Evolutionary conservation across 2,329 filamentous ascomycete genomes (phyloP).

Genomic region (Colletotrichum tofieldiae): DNA sequence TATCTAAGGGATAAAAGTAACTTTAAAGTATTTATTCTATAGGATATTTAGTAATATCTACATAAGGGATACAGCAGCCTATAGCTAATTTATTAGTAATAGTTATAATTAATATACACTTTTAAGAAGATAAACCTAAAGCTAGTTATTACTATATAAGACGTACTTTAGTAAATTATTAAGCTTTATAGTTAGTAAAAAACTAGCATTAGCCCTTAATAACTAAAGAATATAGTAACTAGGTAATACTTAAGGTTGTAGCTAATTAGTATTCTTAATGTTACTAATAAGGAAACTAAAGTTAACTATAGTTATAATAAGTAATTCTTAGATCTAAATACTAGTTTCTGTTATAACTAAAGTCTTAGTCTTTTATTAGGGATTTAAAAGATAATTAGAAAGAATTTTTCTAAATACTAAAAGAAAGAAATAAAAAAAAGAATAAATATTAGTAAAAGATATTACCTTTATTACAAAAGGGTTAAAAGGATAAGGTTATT

Average conservation of each 20-base stretch:
- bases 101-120: neutral
- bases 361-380: no score
- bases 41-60: neutral
- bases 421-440: no score
- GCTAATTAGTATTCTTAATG: neutral
- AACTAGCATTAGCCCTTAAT: accelerated
- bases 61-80: neutral
- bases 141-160: neutral
- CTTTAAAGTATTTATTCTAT: neutral
- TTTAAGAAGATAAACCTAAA: neutral
- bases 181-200: neutral
- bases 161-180: neutral
- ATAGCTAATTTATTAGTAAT: neutral
- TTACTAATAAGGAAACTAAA: neutral
- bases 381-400: no score
- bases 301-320: no score
- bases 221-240: neutral
- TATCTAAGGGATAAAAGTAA: neutral
- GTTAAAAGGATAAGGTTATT: no score
- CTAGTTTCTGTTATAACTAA: no score
- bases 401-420: no score
- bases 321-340: no score
- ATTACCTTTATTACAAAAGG: no score
- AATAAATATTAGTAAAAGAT: no score
- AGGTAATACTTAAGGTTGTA: no score